Conservation (phyloP, 257 asterid species). For the Jasminum sambac region DNA sequence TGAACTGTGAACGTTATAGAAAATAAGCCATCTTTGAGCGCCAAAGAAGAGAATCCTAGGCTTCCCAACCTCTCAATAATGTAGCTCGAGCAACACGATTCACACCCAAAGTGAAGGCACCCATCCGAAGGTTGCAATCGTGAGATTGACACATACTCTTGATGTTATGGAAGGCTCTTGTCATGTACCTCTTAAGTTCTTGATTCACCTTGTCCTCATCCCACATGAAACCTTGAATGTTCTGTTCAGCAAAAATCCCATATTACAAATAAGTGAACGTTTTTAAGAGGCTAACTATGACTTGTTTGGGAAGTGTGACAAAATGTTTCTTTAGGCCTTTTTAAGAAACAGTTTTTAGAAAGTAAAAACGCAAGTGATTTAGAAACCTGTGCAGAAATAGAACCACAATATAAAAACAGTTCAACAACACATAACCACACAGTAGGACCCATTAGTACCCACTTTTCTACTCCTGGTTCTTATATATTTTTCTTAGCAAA, state of each 20-base stretch:
- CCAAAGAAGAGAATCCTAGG: slow-evolving; percentile 32
- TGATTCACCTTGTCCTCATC: slow-evolving; percentile 74
- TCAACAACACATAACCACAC: too few species aligned
- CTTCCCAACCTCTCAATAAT: slow-evolving; percentile 82
- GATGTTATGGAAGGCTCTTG: slow-evolving; percentile 62
- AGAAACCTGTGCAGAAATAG: too few species aligned
- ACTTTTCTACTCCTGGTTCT: too few species aligned
- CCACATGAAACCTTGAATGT: slow-evolving; percentile 94
- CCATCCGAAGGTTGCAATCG: slow-evolving; percentile 85
- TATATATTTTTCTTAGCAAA: too few species aligned
- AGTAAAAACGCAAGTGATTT: too few species aligned
- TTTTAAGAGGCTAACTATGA: too few species aligned
- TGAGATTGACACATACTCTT: slow-evolving; percentile 65
- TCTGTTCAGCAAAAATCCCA: slow-evolving; percentile 40
- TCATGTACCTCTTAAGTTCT: slow-evolving; percentile 77
- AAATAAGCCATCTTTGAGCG: background rate
- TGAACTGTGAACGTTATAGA: background rate
- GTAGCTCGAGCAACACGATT: slow-evolving; percentile 90
- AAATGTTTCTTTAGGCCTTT: too few species aligned
- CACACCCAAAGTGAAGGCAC: slow-evolving; percentile 82
- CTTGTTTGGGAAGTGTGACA: too few species aligned
- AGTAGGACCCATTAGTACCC: too few species aligned
- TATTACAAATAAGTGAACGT: too few species aligned
- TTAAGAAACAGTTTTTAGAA: too few species aligned
- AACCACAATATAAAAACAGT: too few species aligned